A percentile compares a stretch with the other conserved stretches of the same genome.
Conservation (phyloP, 192 early-diverging fungal species). For the Entomortierella lignicola region DNA sequence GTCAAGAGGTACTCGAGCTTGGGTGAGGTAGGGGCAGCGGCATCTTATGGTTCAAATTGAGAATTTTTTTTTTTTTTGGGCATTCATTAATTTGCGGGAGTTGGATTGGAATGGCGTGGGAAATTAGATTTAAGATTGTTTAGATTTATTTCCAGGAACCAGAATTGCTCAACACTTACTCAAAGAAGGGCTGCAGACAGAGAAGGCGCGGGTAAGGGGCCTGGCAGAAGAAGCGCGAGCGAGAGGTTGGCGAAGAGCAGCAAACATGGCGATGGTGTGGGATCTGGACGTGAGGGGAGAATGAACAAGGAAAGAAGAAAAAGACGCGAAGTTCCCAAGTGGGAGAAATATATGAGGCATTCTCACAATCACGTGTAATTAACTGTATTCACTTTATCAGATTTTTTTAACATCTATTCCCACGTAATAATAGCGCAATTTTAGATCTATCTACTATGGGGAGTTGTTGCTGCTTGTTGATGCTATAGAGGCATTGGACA, state of each 20-base stretch:
- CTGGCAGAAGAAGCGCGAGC: constrained; percentile 46
- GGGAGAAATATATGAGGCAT: not conserved
- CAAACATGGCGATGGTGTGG: constrained; percentile 34
- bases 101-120: constrained; percentile 15
- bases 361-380: constrained; percentile 1
- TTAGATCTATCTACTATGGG: too few relatives aligned
- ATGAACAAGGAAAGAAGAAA: not conserved
- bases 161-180: constrained; percentile 24
- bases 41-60: constrained; percentile 18
- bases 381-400: too few relatives aligned
- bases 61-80: not conserved
- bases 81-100: not conserved
- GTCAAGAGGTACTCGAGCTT: constrained; percentile 65
- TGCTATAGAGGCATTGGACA: not conserved
- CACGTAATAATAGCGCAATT: too few relatives aligned
- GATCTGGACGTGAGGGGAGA: not conserved
- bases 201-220: constrained; percentile 45
- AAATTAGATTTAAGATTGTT: constrained; percentile 22
- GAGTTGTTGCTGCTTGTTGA: not conserved
- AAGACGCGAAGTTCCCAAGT: not conserved
- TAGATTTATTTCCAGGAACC: too few relatives aligned
- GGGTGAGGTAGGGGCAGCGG: constrained; percentile 39
- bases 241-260: constrained; percentile 54
- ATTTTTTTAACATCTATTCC: too few relatives aligned
- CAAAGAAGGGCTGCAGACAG: constrained; percentile 33